Evolutionary conservation across 768 basidiomycete species (phyloP).

Genomic region (Peribolospora baueri): DNA sequence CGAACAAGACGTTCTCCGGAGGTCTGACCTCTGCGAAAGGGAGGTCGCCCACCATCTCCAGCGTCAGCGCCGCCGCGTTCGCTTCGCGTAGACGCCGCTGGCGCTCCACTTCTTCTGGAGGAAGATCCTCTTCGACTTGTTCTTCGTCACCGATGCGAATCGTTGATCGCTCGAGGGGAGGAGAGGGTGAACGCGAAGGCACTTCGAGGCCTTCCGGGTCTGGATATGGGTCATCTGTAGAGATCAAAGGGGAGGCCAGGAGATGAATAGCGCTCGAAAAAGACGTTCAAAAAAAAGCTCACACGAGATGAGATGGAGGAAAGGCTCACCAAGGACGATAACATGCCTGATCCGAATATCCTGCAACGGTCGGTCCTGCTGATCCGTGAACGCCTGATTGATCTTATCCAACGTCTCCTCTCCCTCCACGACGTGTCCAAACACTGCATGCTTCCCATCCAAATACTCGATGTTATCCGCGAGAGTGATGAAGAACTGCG

Average conservation of each 20-base stretch:
- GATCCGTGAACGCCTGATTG: conserved; percentile 73
- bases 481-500: conserved; percentile 91
- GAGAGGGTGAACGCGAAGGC: conserved; percentile 50
- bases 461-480: conserved; percentile 78
- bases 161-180: conserved; percentile 44
- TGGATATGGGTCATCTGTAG: conserved; percentile 72
- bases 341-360: conserved; percentile 87
- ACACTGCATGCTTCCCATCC: conserved; percentile 79
- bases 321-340: conserved; percentile 56
- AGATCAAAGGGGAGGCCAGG: neutral
- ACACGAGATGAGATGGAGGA: neutral
- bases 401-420: conserved; percentile 66
- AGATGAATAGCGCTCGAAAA: neutral
- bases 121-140: conserved; percentile 32
- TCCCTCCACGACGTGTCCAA: conserved; percentile 75
- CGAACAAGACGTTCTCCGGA: conserved; percentile 93
- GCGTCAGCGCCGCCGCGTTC: conserved; percentile 71
- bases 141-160: conserved; percentile 89
- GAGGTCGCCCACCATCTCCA: conserved; percentile 98
- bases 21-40: conserved; percentile 95
- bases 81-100: conserved; percentile 68
- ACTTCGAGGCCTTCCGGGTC: conserved; percentile 54
- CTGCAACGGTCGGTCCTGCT: conserved; percentile 71
- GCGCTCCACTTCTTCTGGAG: conserved; percentile 64
- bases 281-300: neutral